Conservation (phyloP, 345 rosid species). For the Geranium brycei region DNA sequence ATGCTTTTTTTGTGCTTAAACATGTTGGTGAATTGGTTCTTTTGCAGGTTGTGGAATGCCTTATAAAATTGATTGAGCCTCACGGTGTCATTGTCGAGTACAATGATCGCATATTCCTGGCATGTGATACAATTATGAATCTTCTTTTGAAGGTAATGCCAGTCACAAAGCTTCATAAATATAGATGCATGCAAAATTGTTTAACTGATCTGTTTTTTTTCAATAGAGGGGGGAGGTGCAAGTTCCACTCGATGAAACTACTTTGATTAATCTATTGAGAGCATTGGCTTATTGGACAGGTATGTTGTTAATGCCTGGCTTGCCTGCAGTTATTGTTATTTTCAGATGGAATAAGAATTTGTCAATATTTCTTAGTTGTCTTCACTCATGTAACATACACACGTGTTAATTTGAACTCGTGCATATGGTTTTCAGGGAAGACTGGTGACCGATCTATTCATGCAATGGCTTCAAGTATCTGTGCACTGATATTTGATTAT, state of each 20-base stretch:
- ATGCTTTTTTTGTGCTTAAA: background rate
- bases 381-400: background rate
- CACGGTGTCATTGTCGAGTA: conserved; percentile 27
- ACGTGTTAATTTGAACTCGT: background rate
- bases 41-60: conserved; percentile 61
- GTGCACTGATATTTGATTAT: conserved; percentile 49
- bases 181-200: background rate
- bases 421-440: conserved; percentile 26
- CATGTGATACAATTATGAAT: conserved; percentile 77
- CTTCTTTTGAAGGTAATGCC: conserved; percentile 63
- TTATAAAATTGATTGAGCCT: conserved; percentile 40
- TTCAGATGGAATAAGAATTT: background rate
- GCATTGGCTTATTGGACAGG: conserved; percentile 71
- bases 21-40: background rate
- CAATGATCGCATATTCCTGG: conserved; percentile 45
- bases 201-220: background rate
- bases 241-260: conserved; percentile 30
- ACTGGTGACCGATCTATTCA: conserved; percentile 30
- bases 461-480: conserved; percentile 77
- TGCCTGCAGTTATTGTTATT: conserved; percentile 3
- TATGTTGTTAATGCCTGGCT: conserved; percentile 12
- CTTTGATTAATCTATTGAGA: conserved; percentile 31
- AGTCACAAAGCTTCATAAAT: conserved; percentile 3
- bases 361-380: background rate
- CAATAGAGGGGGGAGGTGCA: conserved; percentile 39